phyloP scores from a whole-genome alignment of 2,329 filamentous ascomycete species.

The Exophiala spinifera region DNA sequence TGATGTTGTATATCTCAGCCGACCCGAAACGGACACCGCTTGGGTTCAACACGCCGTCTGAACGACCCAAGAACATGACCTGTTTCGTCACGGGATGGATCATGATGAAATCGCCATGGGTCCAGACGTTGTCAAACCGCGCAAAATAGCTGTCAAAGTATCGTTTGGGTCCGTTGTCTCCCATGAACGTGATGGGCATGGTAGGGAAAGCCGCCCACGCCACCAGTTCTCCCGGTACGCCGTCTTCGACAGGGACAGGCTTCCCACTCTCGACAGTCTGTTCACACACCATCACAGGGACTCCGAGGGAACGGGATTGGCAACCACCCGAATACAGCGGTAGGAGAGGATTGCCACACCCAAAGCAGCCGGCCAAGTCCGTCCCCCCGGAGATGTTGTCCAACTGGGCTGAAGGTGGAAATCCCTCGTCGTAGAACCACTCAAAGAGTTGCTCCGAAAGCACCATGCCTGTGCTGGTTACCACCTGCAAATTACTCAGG shows the following conservation, averaged over 20 bases:
- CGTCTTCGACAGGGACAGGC: slow-evolving; percentile 54
- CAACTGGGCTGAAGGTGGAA: slow-evolving; percentile 16
- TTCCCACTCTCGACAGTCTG: slow-evolving; percentile 32
- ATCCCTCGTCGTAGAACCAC: slow-evolving; percentile 65
- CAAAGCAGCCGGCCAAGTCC: slow-evolving; percentile 56
- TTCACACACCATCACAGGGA: slow-evolving; percentile 62
- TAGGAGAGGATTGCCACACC: slow-evolving; percentile 61
- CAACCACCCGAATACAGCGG: slow-evolving; percentile 62
- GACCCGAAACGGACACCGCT: slow-evolving; percentile 87
- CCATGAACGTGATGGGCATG: slow-evolving; percentile 66
- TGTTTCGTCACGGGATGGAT: slow-evolving; percentile 66
- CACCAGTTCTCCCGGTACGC: slow-evolving; percentile 72
- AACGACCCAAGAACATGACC: slow-evolving; percentile 65
- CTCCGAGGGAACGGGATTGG: slow-evolving; percentile 53
- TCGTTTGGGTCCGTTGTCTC: slow-evolving; percentile 50
- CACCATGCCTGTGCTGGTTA: slow-evolving; percentile 77
- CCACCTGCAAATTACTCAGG: slow-evolving; percentile 57
- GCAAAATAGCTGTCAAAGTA: slow-evolving; percentile 45
- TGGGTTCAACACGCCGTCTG: slow-evolving; percentile 61
- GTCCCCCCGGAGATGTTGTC: slow-evolving; percentile 30
- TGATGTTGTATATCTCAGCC: slow-evolving; percentile 94
- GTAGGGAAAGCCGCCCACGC: slow-evolving; percentile 70
- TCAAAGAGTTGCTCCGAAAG: slow-evolving; percentile 72
- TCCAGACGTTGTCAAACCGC: slow-evolving; percentile 60
- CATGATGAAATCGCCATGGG: slow-evolving; percentile 76